These are phyloP conservation scores for Hypomontagnella monticulosa DNA, from an alignment of 495 filamentous ascomycete genomes.

Conservation along the genomic window DNA sequence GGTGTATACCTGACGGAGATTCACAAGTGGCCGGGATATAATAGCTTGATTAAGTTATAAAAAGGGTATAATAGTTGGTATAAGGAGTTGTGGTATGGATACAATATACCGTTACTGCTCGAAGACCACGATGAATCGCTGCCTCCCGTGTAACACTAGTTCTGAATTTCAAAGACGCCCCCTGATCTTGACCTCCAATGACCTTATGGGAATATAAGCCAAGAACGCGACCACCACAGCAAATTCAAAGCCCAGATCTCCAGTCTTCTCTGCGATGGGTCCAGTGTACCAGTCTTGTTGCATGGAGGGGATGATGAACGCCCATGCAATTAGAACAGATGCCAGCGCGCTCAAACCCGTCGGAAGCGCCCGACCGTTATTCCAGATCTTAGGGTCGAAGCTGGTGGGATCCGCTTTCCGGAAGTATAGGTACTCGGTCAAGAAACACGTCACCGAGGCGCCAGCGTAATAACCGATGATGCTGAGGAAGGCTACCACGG, in stretches of 20 bases:
- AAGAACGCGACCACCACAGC: constrained; percentile 53
- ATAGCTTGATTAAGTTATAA: constrained; percentile 8
- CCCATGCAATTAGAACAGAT: constrained; percentile 43
- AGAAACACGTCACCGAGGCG: constrained; percentile 52
- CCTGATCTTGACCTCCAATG: constrained; percentile 39
- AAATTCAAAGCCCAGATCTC: constrained; percentile 61
- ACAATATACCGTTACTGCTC: not conserved
- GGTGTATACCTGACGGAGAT: constrained; percentile 30
- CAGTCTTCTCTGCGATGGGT: constrained; percentile 55
- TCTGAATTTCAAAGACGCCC: constrained; percentile 23
- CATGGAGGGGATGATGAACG: constrained; percentile 57
- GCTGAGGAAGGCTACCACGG: constrained; percentile 55
- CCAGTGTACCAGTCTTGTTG: constrained; percentile 58
- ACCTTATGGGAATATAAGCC: constrained; percentile 49
- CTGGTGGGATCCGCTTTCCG: constrained; percentile 37
- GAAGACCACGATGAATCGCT: not conserved
- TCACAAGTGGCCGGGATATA: constrained; percentile 37
- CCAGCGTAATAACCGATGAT: constrained; percentile 58
- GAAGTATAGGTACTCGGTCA: constrained; percentile 55
- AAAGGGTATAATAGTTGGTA: not conserved
- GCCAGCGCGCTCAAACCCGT: constrained; percentile 52
- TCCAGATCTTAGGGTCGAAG: constrained; percentile 53
- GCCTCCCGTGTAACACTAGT: not conserved
- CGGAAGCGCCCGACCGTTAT: constrained; percentile 51
- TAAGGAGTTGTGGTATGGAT: not conserved